phyloP scores from a whole-genome alignment of 1,284 basidiomycete species.

The Heterobasidion annosum region DNA sequence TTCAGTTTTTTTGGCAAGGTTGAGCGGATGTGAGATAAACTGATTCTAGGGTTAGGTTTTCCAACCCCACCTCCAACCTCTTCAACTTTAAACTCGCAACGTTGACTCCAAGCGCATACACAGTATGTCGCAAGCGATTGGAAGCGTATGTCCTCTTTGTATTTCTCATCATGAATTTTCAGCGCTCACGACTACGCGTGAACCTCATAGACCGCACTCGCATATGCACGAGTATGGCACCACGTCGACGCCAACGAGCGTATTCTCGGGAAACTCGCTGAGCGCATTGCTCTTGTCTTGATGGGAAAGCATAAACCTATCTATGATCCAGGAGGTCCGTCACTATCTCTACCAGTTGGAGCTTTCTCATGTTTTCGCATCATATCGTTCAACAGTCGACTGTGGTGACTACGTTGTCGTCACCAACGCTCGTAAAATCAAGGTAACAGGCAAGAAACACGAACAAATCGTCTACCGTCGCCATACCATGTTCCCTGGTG shows the following conservation, averaged over 20 bases:
- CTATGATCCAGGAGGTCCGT: slow-evolving; percentile 82
- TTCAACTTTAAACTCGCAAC: background rate
- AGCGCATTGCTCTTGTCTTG: slow-evolving; percentile 87
- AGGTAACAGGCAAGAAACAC: slow-evolving; percentile 86
- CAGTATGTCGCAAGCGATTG: slow-evolving; percentile 53
- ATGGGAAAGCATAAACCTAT: slow-evolving; percentile 99
- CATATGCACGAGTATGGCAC: slow-evolving; percentile 93
- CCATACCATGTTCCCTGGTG: slow-evolving; percentile 92
- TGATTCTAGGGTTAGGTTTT: background rate
- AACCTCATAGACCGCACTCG: slow-evolving; percentile 73
- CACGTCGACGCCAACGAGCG: slow-evolving; percentile 89
- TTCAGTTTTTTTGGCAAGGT: too few relatives aligned
- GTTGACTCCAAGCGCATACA: background rate
- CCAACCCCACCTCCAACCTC: background rate
- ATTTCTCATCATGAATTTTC: background rate
- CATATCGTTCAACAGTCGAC: slow-evolving; percentile 50
- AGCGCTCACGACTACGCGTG: background rate
- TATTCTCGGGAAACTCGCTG: slow-evolving; percentile 87
- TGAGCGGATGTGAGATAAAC: background rate
- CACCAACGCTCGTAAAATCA: slow-evolving; percentile 80
- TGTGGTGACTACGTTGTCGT: slow-evolving; percentile 98
- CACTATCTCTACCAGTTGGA: background rate
- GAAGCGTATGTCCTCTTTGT: slow-evolving; percentile 40
- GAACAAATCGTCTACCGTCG: slow-evolving; percentile 85
- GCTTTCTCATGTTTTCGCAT: background rate